A percentile compares a stretch with the other conserved stretches of the same genome.
phyloP scores from a whole-genome alignment of 768 basidiomycete species.

The Amanita polypyramis region DNA sequence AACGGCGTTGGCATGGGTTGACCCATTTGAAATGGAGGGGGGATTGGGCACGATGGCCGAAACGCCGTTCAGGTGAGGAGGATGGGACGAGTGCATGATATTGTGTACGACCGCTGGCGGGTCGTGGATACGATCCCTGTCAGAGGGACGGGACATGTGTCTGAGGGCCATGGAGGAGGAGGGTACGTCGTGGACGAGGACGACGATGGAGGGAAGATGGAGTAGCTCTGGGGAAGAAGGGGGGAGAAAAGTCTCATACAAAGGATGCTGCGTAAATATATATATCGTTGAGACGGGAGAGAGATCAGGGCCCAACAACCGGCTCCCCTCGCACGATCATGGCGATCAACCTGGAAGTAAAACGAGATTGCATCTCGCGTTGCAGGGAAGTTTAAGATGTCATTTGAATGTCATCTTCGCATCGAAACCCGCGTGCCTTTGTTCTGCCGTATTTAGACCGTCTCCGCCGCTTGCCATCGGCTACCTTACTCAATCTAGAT shows the following conservation, averaged over 20 bases:
- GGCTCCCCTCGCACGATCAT: conserved; percentile 53
- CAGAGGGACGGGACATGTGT: conserved; percentile 48
- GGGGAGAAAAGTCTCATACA: conserved; percentile 37
- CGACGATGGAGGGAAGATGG: conserved; percentile 17
- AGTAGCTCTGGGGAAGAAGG: conserved; percentile 21
- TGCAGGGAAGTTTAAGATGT: conserved; percentile 30
- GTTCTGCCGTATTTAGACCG: conserved; percentile 37
- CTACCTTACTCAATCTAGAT: conserved; percentile 31
- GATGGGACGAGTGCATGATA: conserved; percentile 27
- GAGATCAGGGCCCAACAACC: conserved; percentile 33
- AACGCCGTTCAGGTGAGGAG: conserved; percentile 45
- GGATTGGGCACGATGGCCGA: conserved; percentile 35
- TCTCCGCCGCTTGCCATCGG: conserved; percentile 40
- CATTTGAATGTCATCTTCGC: conserved; percentile 33
- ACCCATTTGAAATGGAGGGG: conserved; percentile 30
- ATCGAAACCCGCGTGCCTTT: conserved; percentile 52
- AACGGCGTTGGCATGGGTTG: conserved; percentile 27
- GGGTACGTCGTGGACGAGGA: conserved; percentile 18
- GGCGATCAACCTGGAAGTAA: conserved; percentile 43
- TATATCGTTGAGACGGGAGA: conserved; percentile 36
- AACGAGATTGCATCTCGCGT: conserved; percentile 34
- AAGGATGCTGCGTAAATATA: conserved; percentile 38
- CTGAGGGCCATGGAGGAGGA: conserved; percentile 45
- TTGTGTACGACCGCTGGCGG: conserved; percentile 24
- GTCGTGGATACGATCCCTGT: conserved; percentile 59